Evolutionary conservation across 768 basidiomycete species (phyloP), one percentile per base, ranked within the genome.

Genomic region (Kwoniella newhampshirensis): DNA sequence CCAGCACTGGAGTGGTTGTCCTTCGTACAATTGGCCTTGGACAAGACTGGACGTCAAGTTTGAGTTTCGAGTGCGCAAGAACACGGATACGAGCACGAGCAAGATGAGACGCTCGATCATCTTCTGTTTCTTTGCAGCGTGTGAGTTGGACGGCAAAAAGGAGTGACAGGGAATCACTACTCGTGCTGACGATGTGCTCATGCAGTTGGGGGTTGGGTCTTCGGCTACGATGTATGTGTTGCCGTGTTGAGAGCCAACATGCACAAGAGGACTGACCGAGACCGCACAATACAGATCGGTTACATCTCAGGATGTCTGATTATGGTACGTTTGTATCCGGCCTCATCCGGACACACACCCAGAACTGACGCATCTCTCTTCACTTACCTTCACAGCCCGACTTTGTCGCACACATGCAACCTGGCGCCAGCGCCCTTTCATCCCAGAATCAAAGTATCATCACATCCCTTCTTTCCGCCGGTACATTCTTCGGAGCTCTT

Each of bases 391-490:
- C 18, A 15, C 17, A 42, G 86, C 82, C 82, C 7, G 87, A 88
- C 71, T 89, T 89, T 73, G 80, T 87, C 63, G 63, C 77, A 50
- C 82, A 86, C 12, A 88, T 89, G 67, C 87, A 87, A 28, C 77
- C 83, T 65, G 15, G 39, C 9, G 49, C 80, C 3, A 80, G 76
- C 45, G 65, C 71, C 47, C 77, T 82, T 57, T 82, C 84, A 2
- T 81, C 82, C 57, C 82, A 83, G 23, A 79, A 86, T 32, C 86
- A 88, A 67, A 86, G 86, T 0, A 86, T 88, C 47, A 89, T 89
- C 51, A 87, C 87, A 0, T 89, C 87, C 6, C 80, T 88, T 3
- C 78, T 89, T 5, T 88, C 86, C 18, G 87, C 86, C 25, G 87
- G 87, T 42, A 74, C 73, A 15, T 71, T 74, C 60, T 61, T 71